Conservation (phyloP, 176 grass and related monocot species). For the Zea luxurians region DNA sequence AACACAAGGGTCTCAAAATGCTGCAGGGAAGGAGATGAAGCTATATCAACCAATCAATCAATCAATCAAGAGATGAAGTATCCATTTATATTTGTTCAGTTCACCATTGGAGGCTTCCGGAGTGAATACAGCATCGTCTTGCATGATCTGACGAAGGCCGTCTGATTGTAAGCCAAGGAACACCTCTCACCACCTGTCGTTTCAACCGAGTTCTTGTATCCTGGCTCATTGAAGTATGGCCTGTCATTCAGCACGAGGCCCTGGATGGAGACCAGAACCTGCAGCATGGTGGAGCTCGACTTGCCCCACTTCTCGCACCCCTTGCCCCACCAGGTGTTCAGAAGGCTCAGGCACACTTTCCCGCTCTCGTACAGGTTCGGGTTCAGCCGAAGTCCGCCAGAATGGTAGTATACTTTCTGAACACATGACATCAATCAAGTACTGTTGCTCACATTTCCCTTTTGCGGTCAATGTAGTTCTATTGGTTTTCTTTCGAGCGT, state of each 20-base stretch:
- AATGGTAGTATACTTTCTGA: conserved; percentile 71
- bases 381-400: conserved; percentile 69
- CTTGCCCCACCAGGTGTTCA: conserved; percentile 67
- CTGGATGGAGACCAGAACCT: conserved; percentile 74
- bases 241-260: conserved; percentile 70
- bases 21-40: conserved; percentile 32
- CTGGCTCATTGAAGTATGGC: conserved; percentile 74
- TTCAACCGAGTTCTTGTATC: conserved; percentile 35
- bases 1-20: conserved; percentile 56
- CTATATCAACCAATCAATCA: no score
- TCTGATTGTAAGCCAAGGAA: conserved; percentile 65
- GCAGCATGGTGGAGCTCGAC: conserved; percentile 65
- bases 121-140: conserved; percentile 45
- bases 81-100: background rate
- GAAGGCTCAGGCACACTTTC: conserved; percentile 18
- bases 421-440: background rate
- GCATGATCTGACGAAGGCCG: conserved; percentile 56
- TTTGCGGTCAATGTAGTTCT: no score
- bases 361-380: conserved; percentile 69
- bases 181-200: conserved; percentile 53
- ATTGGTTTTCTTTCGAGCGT: no score
- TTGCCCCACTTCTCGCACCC: conserved; percentile 70
- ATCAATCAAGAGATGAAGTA: background rate
- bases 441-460: no score
- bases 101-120: conserved; percentile 53